Conservation (phyloP, 78 protist genomes). For the Blattamonas nauphoetae region DNA sequence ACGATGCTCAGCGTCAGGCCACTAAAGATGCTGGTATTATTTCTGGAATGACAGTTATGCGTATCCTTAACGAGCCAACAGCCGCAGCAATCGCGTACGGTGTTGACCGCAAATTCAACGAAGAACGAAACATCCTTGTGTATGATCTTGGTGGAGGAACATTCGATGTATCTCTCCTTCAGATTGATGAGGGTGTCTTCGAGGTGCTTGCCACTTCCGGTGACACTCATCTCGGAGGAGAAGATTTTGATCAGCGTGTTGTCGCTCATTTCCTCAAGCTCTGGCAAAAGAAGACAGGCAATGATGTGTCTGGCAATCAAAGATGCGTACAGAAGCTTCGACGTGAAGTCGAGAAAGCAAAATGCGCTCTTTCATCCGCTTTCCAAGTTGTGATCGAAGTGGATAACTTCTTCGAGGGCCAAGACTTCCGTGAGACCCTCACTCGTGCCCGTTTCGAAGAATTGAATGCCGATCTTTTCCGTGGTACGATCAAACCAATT, state of each 20-base stretch:
- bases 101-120: background rate
- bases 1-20: constrained; percentile 27
- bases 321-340: background rate
- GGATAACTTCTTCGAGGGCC: background rate
- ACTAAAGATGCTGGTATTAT: constrained; percentile 72
- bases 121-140: background rate
- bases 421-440: background rate
- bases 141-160: constrained; percentile 18
- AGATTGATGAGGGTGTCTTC: constrained; percentile 33
- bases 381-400: constrained; percentile 21
- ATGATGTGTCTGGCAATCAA: background rate
- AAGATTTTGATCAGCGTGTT: constrained; percentile 72
- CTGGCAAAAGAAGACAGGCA: background rate
- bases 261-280: constrained; percentile 6
- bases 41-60: constrained; percentile 68
- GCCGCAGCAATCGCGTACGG: constrained; percentile 38
- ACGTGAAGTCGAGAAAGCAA: constrained; percentile 4
- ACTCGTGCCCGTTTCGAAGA: background rate
- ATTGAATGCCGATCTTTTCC: background rate
- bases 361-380: background rate
- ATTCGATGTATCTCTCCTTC: constrained; percentile 31
- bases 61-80: constrained; percentile 10
- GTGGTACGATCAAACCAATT: background rate
- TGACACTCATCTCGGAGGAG: constrained; percentile 96
- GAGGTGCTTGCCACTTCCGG: constrained; percentile 56